A percentile compares a stretch with the other conserved stretches of the same genome.
These are phyloP conservation scores for Dothistroma septosporum DNA, from an alignment of 2,329 filamentous ascomycete species.

Conservation along the genomic window DNA sequence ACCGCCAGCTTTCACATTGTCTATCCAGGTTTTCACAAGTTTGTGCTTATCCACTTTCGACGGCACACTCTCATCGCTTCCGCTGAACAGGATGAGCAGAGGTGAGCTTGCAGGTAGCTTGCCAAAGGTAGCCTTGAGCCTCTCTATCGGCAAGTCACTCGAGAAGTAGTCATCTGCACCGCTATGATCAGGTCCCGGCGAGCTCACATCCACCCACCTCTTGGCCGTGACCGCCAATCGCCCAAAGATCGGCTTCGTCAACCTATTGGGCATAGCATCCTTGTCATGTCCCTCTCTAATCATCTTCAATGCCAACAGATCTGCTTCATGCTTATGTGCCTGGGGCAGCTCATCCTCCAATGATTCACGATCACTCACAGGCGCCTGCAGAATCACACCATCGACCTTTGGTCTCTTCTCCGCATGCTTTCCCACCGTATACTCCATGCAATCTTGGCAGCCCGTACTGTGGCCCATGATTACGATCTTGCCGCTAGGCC, in stretches of 20 bases:
- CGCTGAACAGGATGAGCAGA: conserved; percentile 62
- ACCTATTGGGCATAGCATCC: conserved; percentile 51
- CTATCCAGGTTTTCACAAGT: conserved; percentile 56
- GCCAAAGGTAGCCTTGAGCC: conserved; percentile 62
- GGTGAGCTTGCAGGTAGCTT: conserved; percentile 50
- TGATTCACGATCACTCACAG: conserved; percentile 72
- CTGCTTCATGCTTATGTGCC: conserved; percentile 39
- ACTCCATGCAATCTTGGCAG: conserved; percentile 65
- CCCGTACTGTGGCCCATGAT: conserved; percentile 68
- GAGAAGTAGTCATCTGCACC: conserved; percentile 87
- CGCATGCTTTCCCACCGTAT: conserved; percentile 41
- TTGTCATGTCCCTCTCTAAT: conserved; percentile 40
- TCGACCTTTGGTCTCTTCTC: conserved; percentile 55
- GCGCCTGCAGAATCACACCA: conserved; percentile 74
- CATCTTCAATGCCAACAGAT: conserved; percentile 50
- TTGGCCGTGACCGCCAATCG: conserved; percentile 50
- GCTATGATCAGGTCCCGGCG: conserved; percentile 51
- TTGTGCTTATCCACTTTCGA: conserved; percentile 53
- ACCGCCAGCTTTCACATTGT: conserved; percentile 41
- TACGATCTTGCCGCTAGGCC: conserved; percentile 53
- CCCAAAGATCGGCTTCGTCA: conserved; percentile 31
- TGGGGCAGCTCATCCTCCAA: conserved; percentile 46
- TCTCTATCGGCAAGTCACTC: conserved; percentile 62
- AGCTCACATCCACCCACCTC: conserved; percentile 56
- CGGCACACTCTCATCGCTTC: conserved; percentile 63